Conservation (phyloP, 495 filamentous ascomycete species). For the Xylaria venustula region DNA sequence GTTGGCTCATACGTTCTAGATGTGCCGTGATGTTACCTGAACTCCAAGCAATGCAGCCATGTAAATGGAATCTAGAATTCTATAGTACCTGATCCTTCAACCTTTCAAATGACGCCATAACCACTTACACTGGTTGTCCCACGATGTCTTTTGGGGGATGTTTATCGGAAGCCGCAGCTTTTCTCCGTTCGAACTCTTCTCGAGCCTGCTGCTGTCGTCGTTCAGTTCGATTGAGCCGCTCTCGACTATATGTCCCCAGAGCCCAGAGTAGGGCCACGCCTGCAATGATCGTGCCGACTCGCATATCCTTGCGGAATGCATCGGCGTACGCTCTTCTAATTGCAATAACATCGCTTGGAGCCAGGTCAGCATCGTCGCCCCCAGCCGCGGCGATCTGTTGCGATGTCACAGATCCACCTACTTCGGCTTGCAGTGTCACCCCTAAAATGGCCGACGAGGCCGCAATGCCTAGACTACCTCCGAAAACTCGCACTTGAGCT, state of each 20-base stretch:
- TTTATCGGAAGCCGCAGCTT: no score
- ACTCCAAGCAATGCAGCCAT: background rate
- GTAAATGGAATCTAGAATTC: background rate
- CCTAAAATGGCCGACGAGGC: conserved; percentile 46
- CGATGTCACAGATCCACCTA: conserved; percentile 17
- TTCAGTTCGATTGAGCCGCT: conserved; percentile 24
- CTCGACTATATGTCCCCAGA: conserved; percentile 29
- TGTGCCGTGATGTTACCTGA: no score
- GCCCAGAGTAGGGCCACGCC: conserved; percentile 29
- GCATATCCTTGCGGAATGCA: conserved; percentile 41
- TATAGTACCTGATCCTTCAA: no score
- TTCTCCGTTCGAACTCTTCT: conserved; percentile 16
- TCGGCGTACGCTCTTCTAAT: conserved; percentile 34
- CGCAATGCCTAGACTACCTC: conserved; percentile 54
- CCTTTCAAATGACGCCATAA: background rate
- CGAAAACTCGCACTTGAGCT: conserved; percentile 50
- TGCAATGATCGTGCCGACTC: conserved; percentile 33
- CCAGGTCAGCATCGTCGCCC: background rate
- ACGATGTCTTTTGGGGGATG: background rate
- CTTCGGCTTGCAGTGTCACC: conserved; percentile 19
- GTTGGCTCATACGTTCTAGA: no score
- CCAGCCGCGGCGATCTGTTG: conserved; percentile 25
- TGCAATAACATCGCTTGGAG: conserved; percentile 13
- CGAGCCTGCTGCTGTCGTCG: conserved; percentile 17
- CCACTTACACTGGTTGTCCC: background rate